A percentile compares a stretch with the other conserved stretches of the same genome.
Evolutionary conservation across 768 basidiomycete species (phyloP).

Genomic region (Auricularia sp.): DNA sequence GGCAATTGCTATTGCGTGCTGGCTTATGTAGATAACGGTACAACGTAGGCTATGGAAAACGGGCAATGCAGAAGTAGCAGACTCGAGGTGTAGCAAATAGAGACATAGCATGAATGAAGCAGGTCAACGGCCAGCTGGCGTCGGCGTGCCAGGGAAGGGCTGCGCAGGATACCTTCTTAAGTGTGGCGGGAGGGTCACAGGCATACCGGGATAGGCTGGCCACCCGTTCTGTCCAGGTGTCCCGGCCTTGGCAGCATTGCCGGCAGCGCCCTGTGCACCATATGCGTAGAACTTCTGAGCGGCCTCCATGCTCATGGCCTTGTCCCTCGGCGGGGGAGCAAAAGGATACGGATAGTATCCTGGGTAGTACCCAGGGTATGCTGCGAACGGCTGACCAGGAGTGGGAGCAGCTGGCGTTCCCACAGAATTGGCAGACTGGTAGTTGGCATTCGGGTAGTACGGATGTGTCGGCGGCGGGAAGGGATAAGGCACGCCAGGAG

Average conservation of each 20-base stretch:
- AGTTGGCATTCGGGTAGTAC: conserved; percentile 8
- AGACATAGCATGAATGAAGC: background rate
- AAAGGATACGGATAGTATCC: background rate
- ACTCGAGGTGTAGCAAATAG: no score
- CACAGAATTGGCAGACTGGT: background rate
- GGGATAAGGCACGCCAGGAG: conserved; percentile 22
- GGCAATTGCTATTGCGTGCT: no score
- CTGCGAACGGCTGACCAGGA: conserved; percentile 8
- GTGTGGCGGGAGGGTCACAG: background rate
- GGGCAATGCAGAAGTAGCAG: no score
- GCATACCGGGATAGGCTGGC: background rate
- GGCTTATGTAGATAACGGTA: no score
- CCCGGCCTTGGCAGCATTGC: background rate
- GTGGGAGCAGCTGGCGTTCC: conserved; percentile 17
- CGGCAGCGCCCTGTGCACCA: background rate
- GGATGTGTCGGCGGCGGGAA: conserved; percentile 17
- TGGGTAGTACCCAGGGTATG: background rate
- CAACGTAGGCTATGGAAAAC: no score
- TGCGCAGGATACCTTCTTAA: background rate
- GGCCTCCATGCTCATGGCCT: background rate
- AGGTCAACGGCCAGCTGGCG: background rate
- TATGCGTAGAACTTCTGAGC: background rate
- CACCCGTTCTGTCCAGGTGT: background rate
- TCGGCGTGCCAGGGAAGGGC: background rate
- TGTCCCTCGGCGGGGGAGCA: background rate